Evolutionary conservation across 2,329 filamentous ascomycete genomes (phyloP).

Genomic region (Diaporthe citrichinensis): DNA sequence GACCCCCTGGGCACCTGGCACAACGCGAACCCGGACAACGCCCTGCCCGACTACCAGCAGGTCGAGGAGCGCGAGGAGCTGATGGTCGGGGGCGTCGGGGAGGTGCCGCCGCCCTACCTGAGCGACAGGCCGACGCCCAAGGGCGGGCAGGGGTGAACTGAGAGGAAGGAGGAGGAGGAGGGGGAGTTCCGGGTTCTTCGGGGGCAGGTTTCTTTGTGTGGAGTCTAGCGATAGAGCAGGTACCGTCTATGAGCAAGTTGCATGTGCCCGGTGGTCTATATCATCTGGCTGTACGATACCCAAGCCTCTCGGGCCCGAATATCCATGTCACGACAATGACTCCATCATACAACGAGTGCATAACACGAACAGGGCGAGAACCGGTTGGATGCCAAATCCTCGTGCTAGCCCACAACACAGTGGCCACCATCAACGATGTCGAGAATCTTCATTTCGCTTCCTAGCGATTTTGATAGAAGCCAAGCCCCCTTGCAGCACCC

Average conservation of each 20-base stretch:
- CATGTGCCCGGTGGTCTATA: background rate
- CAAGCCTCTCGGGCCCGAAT: background rate
- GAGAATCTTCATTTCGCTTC: constrained; percentile 15
- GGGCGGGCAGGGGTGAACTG: constrained; percentile 1
- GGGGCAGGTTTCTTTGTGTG: constrained; percentile 48
- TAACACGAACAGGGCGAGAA: background rate
- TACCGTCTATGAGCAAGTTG: background rate
- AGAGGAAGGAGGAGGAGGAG: background rate
- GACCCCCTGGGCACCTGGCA: constrained; percentile 51
- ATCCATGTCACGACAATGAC: background rate
- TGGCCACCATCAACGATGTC: background rate
- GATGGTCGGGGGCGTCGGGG: constrained; percentile 50
- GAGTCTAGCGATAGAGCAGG: background rate
- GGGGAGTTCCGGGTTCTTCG: constrained; percentile 43
- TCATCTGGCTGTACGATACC: background rate
- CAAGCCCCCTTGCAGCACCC: background rate
- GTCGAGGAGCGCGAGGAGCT: constrained; percentile 49
- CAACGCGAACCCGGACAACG: constrained; percentile 50
- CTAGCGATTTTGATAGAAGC: background rate
- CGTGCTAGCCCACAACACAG: background rate
- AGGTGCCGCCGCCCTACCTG: constrained; percentile 52
- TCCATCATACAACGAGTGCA: background rate
- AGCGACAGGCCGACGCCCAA: constrained; percentile 26
- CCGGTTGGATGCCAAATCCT: no score
- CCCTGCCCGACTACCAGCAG: constrained; percentile 48